Evolutionary conservation across 1,284 basidiomycete species (phyloP), one percentile per base, ranked within the genome.

Genomic region (Rhodotorula sp.): DNA sequence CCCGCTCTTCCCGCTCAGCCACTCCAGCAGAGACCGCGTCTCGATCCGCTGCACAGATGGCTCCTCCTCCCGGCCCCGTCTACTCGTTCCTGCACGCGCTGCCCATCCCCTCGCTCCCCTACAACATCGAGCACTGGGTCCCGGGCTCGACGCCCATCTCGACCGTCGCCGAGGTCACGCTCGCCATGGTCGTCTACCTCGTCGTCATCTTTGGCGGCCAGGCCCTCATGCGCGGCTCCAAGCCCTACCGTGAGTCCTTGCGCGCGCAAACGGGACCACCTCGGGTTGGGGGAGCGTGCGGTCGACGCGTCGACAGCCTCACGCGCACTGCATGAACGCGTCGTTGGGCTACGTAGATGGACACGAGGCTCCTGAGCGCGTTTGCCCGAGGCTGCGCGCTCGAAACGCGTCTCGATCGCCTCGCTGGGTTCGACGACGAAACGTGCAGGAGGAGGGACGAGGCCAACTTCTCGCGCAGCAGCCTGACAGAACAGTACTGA

Each of bases 171-270:
- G 85, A 87, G 75, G 94, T 97, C 71, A 82, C 87, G 60, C 83
- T 86, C 25, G 85, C 90, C 27, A 86, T 98, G 74, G 85, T 83
- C 48, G 86, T 87, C 68, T 99, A 99, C 85, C 88, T 99, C 77
- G 88, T 87, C 81, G 84, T 91, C 84, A 90, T 99, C 82, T 98
- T 98, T 80, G 88, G 91, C 74, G 87, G 91, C 57, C 89, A 90
- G 79, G 88, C 88, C 78, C 82, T 92, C 79, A 97, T 97, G 94
- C 91, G 88, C 65, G 79, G 77, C 67, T 67, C 77, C 23, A 78
- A 79, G 68, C 72, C 80, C 23, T 76, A 77, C 70, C 73, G 76
- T 79, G 65, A 62, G 75, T 78, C 56, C 13, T 53, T 17, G 21
- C 25, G 45, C 46, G 44, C 19, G 4, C 17, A n/a, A 19, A 19